These are phyloP conservation scores for Paspalum vaginatum DNA, from an alignment of 176 grass and related monocot species.

Conservation along the genomic window DNA sequence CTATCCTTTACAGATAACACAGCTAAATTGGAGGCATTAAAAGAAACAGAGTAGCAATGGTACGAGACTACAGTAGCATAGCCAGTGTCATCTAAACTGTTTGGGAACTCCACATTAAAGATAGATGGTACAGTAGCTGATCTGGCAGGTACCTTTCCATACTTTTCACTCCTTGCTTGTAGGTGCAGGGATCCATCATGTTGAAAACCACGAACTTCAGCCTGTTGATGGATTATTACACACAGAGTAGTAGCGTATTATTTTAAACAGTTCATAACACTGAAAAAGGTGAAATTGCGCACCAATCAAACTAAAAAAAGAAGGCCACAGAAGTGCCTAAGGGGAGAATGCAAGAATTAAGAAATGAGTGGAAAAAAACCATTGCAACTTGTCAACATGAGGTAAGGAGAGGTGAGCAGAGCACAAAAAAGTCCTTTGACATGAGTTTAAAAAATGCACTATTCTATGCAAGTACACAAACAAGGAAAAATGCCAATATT, in stretches of 20 bases:
- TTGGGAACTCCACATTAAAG: not conserved
- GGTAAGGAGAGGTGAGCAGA: not conserved
- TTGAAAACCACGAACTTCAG: conserved; percentile 94
- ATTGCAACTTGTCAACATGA: not conserved
- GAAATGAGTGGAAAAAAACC: not conserved
- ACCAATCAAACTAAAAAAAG: not conserved
- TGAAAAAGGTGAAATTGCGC: not conserved
- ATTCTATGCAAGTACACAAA: conserved; percentile 1
- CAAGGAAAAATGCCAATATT: not conserved
- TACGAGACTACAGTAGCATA: not conserved
- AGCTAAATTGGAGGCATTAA: conserved; percentile 14
- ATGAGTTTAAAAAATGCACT: not conserved
- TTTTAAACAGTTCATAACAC: not conserved
- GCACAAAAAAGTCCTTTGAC: not conserved
- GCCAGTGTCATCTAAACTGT: not conserved
- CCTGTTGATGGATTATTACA: conserved; percentile 53
- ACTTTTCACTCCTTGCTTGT: conserved; percentile 98
- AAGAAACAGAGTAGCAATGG: not conserved
- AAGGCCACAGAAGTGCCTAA: not conserved
- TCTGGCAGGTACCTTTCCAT: conserved; percentile 73
- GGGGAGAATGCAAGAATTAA: not conserved
- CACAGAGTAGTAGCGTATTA: conserved; percentile 18
- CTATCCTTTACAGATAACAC: not conserved
- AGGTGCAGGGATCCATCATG: conserved; percentile 93
- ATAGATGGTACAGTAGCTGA: conserved; percentile 3